These are phyloP conservation scores for Thermochaetoides thermophila DNA, from an alignment of 495 filamentous ascomycete species.

Conservation along the genomic window DNA sequence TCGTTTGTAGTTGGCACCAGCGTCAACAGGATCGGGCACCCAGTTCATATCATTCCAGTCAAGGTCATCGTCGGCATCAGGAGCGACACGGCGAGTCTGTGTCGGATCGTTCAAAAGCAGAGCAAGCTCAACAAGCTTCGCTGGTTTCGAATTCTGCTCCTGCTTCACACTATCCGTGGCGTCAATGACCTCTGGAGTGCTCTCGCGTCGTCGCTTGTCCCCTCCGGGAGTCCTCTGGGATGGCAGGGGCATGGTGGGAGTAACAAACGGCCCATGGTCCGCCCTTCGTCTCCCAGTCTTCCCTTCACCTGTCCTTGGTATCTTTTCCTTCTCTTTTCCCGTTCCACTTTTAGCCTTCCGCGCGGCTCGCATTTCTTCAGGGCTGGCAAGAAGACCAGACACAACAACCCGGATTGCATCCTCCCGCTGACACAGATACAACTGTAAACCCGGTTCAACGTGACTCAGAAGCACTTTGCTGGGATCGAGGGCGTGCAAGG, in stretches of 20 bases:
- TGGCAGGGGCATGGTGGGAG: slow-evolving; percentile 4
- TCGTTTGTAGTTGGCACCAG: slow-evolving; percentile 77
- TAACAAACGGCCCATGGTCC: slow-evolving; percentile 4
- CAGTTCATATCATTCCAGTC: slow-evolving; percentile 86
- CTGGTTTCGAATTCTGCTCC: background rate
- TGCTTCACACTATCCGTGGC: background rate
- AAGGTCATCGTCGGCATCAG: slow-evolving; percentile 49
- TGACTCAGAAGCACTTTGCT: slow-evolving; percentile 83
- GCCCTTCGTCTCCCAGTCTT: background rate
- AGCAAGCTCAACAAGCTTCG: slow-evolving; percentile 57
- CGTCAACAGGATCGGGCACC: slow-evolving; percentile 85
- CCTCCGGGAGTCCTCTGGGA: slow-evolving; percentile 1
- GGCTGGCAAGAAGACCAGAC: slow-evolving; percentile 62
- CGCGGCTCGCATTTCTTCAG: slow-evolving; percentile 26
- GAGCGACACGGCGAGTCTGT: slow-evolving; percentile 28
- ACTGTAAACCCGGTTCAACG: slow-evolving; percentile 65
- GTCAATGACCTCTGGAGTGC: background rate
- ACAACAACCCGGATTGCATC: slow-evolving; percentile 85
- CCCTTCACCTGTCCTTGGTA: background rate
- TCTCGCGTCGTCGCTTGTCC: background rate
- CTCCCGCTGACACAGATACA: slow-evolving; percentile 84
- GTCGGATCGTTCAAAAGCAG: slow-evolving; percentile 51
- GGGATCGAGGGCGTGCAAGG: slow-evolving; percentile 77
- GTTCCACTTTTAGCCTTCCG: slow-evolving; percentile 24
- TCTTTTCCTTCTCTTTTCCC: slow-evolving; percentile 7